phyloP scores from a whole-genome alignment of 495 filamentous ascomycete genomes.

The Endocarpon pusillum region DNA sequence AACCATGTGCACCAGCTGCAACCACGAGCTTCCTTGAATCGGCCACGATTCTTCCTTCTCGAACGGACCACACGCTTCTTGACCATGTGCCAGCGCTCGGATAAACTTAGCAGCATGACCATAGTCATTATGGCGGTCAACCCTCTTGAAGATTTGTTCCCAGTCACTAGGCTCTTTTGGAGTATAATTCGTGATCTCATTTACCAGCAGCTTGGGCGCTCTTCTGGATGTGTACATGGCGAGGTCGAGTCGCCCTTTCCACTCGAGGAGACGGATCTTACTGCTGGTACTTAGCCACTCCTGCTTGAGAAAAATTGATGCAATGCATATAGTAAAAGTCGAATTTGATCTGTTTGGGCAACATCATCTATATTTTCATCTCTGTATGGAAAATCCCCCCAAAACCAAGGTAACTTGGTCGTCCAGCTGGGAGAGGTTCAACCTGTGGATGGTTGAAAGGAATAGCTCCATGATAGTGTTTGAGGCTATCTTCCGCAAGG shows the following conservation, averaged over 20 bases:
- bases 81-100: conserved; percentile 38
- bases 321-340: conserved; percentile 75
- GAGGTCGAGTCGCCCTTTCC: conserved; percentile 56
- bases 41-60: neutral
- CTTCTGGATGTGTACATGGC: conserved; percentile 46
- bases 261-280: conserved; percentile 53
- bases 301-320: conserved; percentile 31
- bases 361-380: too few relatives aligned
- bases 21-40: neutral
- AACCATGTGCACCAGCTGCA: neutral
- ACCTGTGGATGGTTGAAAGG: too few relatives aligned
- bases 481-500: too few relatives aligned
- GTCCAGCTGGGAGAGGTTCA: too few relatives aligned
- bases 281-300: conserved; percentile 20
- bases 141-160: conserved; percentile 39
- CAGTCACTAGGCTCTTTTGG: conserved; percentile 26
- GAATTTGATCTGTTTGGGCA: conserved; percentile 44
- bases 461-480: too few relatives aligned
- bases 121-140: conserved; percentile 43
- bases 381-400: too few relatives aligned
- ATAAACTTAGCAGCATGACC: conserved; percentile 62
- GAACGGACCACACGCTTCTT: neutral
- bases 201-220: conserved; percentile 32
- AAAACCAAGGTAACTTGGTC: too few relatives aligned
- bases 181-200: conserved; percentile 37